phyloP scores from a whole-genome alignment of 78 protist species.

The Blattamonas nauphoetae region DNA sequence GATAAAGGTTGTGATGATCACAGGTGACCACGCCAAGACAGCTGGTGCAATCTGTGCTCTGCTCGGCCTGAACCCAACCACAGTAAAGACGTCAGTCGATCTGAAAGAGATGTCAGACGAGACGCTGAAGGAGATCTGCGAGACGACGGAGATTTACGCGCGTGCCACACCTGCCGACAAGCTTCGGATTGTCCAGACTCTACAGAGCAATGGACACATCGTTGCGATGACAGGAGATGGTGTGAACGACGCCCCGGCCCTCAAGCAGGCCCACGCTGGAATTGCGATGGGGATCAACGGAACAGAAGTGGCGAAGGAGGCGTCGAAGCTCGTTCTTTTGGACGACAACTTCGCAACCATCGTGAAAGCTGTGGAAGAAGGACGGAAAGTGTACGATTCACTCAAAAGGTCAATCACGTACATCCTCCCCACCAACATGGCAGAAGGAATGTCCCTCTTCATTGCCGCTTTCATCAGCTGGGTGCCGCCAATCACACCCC shows the following conservation, averaged over 20 bases:
- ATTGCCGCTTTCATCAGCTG: slow-evolving; percentile 8
- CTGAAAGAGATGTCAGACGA: neutral
- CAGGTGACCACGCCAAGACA: neutral
- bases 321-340: slow-evolving; percentile 39
- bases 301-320: slow-evolving; percentile 15
- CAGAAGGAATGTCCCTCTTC: slow-evolving; percentile 42
- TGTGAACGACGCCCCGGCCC: slow-evolving; percentile 25
- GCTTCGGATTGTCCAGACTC: neutral
- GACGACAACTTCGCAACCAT: slow-evolving; percentile 97
- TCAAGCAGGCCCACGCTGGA: neutral
- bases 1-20: slow-evolving; percentile 4
- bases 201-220: neutral
- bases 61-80: neutral
- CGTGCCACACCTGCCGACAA: slow-evolving; percentile 1
- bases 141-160: neutral
- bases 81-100: neutral
- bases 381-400: slow-evolving; percentile 63
- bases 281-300: slow-evolving; percentile 10
- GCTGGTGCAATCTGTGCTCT: neutral
- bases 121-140: neutral
- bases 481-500: slow-evolving; percentile 37
- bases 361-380: slow-evolving; percentile 78
- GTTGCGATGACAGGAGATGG: slow-evolving; percentile 18
- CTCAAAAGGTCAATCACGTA: slow-evolving; percentile 60
- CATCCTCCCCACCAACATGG: slow-evolving; percentile 65